Conservation (phyloP, 129 eudicot genomes). For the Artemisia tridentata region DNA sequence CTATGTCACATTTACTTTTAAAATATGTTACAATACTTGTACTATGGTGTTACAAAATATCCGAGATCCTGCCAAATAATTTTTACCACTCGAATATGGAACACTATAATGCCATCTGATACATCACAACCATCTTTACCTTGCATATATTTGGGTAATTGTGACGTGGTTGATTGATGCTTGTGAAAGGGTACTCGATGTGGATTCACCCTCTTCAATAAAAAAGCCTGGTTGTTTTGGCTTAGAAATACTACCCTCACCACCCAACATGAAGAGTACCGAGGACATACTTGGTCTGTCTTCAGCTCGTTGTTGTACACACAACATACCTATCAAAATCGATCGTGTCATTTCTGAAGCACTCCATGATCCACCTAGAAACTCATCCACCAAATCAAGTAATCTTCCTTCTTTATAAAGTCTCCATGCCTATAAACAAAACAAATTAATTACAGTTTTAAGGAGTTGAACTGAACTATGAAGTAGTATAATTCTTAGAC, state of each 20-base stretch:
- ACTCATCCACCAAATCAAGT: slow-evolving; percentile 18
- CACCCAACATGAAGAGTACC: slow-evolving; percentile 24
- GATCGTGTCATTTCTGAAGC: slow-evolving; percentile 16
- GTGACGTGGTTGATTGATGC: slow-evolving; percentile 8
- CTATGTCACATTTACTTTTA: too few species aligned
- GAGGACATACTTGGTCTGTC: slow-evolving; percentile 17
- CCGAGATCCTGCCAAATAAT: too few species aligned
- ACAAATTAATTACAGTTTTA: too few species aligned
- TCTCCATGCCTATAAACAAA: slow-evolving; percentile 22
- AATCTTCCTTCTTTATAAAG: slow-evolving; percentile 28
- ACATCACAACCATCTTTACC: slow-evolving; percentile 19
- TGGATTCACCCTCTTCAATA: neutral
- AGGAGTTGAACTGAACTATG: too few species aligned
- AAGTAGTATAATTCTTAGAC: too few species aligned
- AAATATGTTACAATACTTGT: too few species aligned
- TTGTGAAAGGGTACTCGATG: neutral
- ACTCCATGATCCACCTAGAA: neutral
- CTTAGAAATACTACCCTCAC: slow-evolving; percentile 16
- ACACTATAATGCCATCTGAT: too few species aligned
- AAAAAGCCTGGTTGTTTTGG: slow-evolving; percentile 25
- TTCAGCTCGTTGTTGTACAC: slow-evolving; percentile 21
- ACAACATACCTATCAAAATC: slow-evolving; percentile 19
- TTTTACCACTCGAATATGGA: too few species aligned
- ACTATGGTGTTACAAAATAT: too few species aligned
- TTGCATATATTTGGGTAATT: slow-evolving; percentile 1